phyloP scores from a whole-genome alignment of 1,284 basidiomycete genomes.

The Laetiporus sulphureus region DNA sequence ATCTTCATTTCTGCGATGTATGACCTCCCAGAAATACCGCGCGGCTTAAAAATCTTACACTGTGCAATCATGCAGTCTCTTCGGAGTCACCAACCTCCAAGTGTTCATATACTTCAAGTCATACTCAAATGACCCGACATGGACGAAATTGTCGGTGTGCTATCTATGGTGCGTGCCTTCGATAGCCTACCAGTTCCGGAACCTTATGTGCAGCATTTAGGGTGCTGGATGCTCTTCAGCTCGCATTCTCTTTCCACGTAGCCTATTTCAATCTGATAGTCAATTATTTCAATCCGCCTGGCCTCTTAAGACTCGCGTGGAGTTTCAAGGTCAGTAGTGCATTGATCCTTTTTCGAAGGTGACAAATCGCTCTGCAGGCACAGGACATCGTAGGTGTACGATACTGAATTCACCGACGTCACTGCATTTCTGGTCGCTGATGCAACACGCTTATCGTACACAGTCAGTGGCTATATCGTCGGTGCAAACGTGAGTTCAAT shows the following conservation, averaged over 20 bases:
- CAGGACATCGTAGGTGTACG: too few species aligned
- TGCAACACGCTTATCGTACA: neutral
- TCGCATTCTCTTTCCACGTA: neutral
- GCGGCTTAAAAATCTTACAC: neutral
- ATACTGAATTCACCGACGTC: neutral
- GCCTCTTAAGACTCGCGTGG: neutral
- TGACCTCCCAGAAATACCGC: neutral
- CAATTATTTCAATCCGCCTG: neutral
- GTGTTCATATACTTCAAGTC: neutral
- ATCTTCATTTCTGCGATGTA: neutral
- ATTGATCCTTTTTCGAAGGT: too few species aligned
- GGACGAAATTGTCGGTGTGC: neutral
- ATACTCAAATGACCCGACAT: neutral
- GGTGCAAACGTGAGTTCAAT: neutral
- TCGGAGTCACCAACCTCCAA: neutral
- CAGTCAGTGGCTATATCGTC: neutral
- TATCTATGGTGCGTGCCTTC: neutral
- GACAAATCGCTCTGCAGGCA: too few species aligned
- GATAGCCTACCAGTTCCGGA: too few species aligned
- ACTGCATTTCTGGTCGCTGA: neutral
- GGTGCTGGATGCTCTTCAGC: neutral
- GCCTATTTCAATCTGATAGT: neutral
- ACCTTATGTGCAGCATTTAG: neutral
- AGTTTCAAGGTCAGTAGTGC: constrained; percentile 3
- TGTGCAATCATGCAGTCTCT: neutral